Conservation (phyloP, 1,284 basidiomycete genomes). For the Cutaneotrichosporon sp. region DNA sequence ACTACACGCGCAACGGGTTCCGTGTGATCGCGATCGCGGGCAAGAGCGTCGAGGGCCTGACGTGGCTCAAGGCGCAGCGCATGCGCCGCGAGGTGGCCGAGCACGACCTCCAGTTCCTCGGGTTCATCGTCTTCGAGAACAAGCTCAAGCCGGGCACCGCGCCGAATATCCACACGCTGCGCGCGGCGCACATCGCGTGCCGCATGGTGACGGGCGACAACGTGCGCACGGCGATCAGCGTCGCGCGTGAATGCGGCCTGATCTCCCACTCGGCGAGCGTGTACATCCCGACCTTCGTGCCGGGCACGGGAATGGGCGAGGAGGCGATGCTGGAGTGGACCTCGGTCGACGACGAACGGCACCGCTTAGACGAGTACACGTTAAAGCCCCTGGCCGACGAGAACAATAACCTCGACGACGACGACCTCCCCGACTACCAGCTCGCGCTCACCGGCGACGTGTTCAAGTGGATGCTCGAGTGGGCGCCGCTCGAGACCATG, state of each 20-base stretch:
- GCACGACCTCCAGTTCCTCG: slow-evolving; percentile 85
- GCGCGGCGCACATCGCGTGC: slow-evolving; percentile 86
- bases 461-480: slow-evolving; percentile 98
- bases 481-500: slow-evolving; percentile 88
- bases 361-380: slow-evolving; percentile 85
- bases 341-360: slow-evolving; percentile 82
- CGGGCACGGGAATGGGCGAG: slow-evolving; percentile 70
- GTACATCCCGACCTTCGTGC: slow-evolving; percentile 81
- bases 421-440: slow-evolving; percentile 77
- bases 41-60: slow-evolving; percentile 88
- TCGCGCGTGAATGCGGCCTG: slow-evolving; percentile 91
- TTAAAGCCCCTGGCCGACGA: slow-evolving; percentile 73
- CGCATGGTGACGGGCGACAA: slow-evolving; percentile 99
- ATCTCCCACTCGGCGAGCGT: slow-evolving; percentile 87
- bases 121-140: slow-evolving; percentile 98
- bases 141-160: slow-evolving; percentile 93
- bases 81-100: slow-evolving; percentile 97
- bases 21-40: slow-evolving; percentile 98
- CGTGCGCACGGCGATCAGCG: slow-evolving; percentile 92
- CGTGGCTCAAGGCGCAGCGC: slow-evolving; percentile 96
- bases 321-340: slow-evolving; percentile 82
- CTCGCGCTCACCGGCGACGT: slow-evolving; percentile 95
- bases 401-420: slow-evolving; percentile 63
- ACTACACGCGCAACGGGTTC: slow-evolving; percentile 96
- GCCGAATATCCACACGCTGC: slow-evolving; percentile 85